Base-by-base conservation (phyloP, 177 flowering plant genomes). In the Vitis hybrid region DNA sequence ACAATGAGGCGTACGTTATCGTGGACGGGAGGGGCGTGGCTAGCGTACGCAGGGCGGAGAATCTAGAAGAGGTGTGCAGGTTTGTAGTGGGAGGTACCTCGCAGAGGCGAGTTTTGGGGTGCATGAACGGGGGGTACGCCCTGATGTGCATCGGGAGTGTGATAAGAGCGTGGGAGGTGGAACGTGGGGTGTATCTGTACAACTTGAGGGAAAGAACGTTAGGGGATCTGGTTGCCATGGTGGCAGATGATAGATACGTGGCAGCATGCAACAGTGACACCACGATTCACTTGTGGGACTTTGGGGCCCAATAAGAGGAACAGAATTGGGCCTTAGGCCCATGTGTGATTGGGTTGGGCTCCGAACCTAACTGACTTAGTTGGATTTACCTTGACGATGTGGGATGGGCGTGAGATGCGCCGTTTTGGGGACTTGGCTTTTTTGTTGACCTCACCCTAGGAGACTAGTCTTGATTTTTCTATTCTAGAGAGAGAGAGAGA, bases 261-360 rank as follows among this genome's bases (percentile, higher is more conserved):
- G 99, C 85, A 5, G 93, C 86, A 2, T 75, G 75, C 20, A 62
- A 77, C 1, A 29, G 6, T 16, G 89, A 84, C 61, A 67, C 80
- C 12, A 74, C 77, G 0, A 75, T 95, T 64, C 93, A 93, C 66
- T 56, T 93, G 10, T 95, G 97, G 98, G 94, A 86, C 68, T 91
- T 91, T 67, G 90, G 90, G 4, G 82, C 84, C 45, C 45, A 39
- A 39, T 39, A 26, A 26, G 29, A 26, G 29, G 5, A 3, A 22
- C 26, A 0, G 26, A 0, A 33, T 33, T 33, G 45, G 45, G 45
- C 26, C 45, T 33, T 6, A 39, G 45, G 45, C 45, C 45, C 45
- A 39, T 39, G 5, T 4, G 1, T 0, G 45, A 1, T 1, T 39
- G 45, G 45, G 45, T 39, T 39, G 45, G 45, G 45, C 45, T 39